These are phyloP conservation scores for Withania somnifera DNA, from an alignment of 305 asterid species.

Conservation along the genomic window DNA sequence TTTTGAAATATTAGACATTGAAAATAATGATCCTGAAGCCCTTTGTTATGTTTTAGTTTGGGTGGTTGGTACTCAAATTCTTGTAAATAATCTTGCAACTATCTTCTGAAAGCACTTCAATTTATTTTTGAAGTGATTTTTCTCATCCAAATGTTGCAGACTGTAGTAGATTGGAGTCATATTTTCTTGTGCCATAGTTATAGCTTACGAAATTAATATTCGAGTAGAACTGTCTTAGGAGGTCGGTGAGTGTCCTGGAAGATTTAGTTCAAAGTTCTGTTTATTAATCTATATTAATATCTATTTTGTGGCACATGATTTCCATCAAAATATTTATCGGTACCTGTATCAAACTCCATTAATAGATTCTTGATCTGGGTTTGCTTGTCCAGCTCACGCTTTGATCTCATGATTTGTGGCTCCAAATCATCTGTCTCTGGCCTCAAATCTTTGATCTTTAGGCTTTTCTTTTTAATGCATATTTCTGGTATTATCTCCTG, in stretches of 20 bases:
- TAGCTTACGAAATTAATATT: background rate
- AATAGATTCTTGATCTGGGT: background rate
- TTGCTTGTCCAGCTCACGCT: background rate
- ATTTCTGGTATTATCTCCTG: background rate
- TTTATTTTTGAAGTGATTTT: background rate
- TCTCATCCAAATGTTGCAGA: background rate
- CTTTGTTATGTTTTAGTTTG: background rate
- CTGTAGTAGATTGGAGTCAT: background rate
- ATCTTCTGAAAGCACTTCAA: background rate
- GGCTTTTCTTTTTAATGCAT: background rate
- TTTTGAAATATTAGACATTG: background rate
- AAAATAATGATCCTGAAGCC: background rate
- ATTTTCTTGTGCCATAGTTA: background rate
- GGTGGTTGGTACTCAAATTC: background rate
- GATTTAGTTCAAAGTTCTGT: background rate
- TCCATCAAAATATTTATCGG: background rate
- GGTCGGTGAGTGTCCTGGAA: background rate
- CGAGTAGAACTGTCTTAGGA: background rate
- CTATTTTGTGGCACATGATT: background rate
- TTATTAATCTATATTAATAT: background rate
- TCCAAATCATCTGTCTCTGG: background rate
- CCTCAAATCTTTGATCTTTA: background rate
- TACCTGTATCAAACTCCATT: background rate
- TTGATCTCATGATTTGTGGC: background rate
- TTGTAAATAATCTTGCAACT: background rate